Evolutionary conservation across 768 basidiomycete genomes (phyloP), one percentile per base, ranked within the genome.

Genomic region (Tylopilus sp.): DNA sequence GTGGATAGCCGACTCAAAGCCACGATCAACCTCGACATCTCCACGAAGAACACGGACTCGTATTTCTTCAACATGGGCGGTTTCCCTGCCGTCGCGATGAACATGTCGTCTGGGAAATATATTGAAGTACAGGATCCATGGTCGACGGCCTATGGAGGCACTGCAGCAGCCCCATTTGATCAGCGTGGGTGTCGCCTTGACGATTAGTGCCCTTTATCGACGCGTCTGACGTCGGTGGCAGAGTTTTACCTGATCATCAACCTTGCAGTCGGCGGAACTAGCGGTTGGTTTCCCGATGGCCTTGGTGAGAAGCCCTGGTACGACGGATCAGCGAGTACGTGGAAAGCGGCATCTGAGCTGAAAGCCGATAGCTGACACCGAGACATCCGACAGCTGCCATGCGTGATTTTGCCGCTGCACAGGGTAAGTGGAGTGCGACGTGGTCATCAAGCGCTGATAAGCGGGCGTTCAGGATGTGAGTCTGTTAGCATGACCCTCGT

Each of bases 191-290:
- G 11, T 17, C 11, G 35, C 28, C 17, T 36, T 28, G 18, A 12
- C 8, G 2, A 4, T 25, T 9, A 8, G 3, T 23, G 46, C 47
- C 25, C 8, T 17, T 28, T 42, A 26, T 46, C 28, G 8, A 50
- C 28, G 30, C 22, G 13, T n/a, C 44, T 40, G 25, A 52, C 6
- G 61, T n/a, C 18, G n/a, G 12, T 8, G 13, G 35, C 50, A 82
- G 85, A 82, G 17, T 93, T 95, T 69, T 94, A 89, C 70, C 70
- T 94, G 22, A 82, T 91, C 60, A 71, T 95, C 63, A 79, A 88
- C 65, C 78, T 94, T 31, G 90, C 84, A 2, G 89, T 81, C 10
- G 92, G 92, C 10, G 84, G 85, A 2, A 91, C 88, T 33, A 90
- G 81, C 57, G 91, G 84, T 26, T 67, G 66, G 66, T 67, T 67